Conservation (phyloP, 2,329 filamentous ascomycete species). For the Cladophialophora carrionii region DNA sequence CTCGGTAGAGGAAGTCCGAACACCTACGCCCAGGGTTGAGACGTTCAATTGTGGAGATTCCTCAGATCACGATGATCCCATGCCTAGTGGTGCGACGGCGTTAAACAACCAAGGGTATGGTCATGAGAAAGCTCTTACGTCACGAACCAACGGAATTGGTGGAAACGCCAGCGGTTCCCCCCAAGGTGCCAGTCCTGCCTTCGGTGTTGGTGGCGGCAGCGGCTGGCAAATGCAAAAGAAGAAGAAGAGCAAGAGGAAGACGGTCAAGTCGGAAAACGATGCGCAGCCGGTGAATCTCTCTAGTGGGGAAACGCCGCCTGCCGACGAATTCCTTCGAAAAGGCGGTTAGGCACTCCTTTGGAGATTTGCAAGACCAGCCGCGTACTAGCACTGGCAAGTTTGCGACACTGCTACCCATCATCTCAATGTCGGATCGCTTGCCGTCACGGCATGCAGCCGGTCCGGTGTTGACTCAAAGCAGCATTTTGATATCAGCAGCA, state of each 20-base stretch:
- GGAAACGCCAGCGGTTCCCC: constrained; percentile 35
- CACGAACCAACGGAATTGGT: constrained; percentile 43
- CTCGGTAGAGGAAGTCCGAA: constrained; percentile 41
- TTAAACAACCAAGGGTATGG: constrained; percentile 42
- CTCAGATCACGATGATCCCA: constrained; percentile 6
- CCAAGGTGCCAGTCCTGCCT: constrained; percentile 3
- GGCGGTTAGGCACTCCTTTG: constrained; percentile 46
- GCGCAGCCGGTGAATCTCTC: constrained; percentile 39
- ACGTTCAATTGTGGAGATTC: constrained; percentile 14
- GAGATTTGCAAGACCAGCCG: constrained; percentile 23
- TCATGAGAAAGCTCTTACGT: constrained; percentile 44
- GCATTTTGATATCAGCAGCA: constrained; percentile 33
- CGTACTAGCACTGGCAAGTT: neutral
- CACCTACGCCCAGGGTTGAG: constrained; percentile 39
- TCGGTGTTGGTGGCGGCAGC: constrained; percentile 8
- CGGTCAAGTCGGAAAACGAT: constrained; percentile 45
- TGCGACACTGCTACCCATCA: neutral
- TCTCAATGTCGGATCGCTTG: neutral
- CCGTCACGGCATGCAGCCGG: neutral
- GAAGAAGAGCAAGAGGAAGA: constrained; percentile 51
- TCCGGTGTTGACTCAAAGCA: neutral
- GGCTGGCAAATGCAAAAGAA: constrained; percentile 49
- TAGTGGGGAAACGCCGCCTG: constrained; percentile 47
- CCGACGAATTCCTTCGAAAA: constrained; percentile 51
- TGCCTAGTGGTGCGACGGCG: neutral